A percentile compares a stretch with the other conserved stretches of the same genome.
These are phyloP conservation scores for Entophlyctis luteolus DNA, from an alignment of 192 early-diverging fungal species.

Conservation along the genomic window DNA sequence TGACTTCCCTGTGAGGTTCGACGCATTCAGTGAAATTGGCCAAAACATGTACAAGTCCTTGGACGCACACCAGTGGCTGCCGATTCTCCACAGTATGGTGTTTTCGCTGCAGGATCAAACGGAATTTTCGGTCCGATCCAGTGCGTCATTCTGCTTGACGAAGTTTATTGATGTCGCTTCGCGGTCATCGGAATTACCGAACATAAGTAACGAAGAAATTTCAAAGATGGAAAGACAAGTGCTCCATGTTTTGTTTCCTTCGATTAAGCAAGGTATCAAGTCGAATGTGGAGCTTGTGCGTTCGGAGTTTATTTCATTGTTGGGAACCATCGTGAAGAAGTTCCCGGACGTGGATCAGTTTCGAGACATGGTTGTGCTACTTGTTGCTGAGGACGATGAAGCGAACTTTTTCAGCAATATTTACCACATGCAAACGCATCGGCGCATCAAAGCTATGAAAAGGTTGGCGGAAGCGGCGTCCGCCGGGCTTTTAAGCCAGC, in stretches of 20 bases:
- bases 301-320: conserved; percentile 64
- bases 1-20: conserved; percentile 79
- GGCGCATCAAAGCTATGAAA: conserved; percentile 77
- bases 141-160: conserved; percentile 68
- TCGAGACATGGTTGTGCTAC: conserved; percentile 57
- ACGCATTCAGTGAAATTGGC: conserved; percentile 66
- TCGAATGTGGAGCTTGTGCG: conserved; percentile 54
- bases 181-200: conserved; percentile 24
- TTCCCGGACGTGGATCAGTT: conserved; percentile 61
- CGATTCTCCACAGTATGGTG: conserved; percentile 83
- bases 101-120: conserved; percentile 76
- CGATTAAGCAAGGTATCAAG: conserved; percentile 66
- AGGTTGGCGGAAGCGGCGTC: conserved; percentile 56
- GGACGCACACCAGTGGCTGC: conserved; percentile 75
- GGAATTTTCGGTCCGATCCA: conserved; percentile 84
- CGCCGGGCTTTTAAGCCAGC: conserved; percentile 42
- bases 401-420: conserved; percentile 94
- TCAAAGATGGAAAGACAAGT: conserved; percentile 3
- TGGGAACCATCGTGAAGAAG: conserved; percentile 58
- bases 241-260: conserved; percentile 65
- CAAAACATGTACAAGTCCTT: conserved; percentile 64
- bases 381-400: conserved; percentile 79
- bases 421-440: conserved; percentile 91
- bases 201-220: not conserved
- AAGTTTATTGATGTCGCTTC: conserved; percentile 63